phyloP scores from a whole-genome alignment of 805 yeast genomes.

The Kazachstania kunashirensis region DNA sequence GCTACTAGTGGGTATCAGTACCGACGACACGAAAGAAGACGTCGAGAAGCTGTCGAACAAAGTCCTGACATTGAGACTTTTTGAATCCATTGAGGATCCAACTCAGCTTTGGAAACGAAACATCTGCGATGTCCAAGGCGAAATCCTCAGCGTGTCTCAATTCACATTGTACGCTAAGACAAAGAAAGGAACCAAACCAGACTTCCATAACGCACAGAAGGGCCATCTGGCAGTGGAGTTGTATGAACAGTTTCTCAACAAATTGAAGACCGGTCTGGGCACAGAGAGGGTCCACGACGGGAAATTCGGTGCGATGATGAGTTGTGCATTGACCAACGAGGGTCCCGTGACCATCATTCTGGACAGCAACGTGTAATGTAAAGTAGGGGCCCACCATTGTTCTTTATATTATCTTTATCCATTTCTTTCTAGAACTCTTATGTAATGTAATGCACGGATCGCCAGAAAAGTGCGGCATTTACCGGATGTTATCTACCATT shows the following conservation, averaged over 20 bases:
- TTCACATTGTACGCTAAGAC: slow-evolving; percentile 82
- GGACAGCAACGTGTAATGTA: too few relatives aligned
- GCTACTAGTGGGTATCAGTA: slow-evolving; percentile 76
- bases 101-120: slow-evolving; percentile 71
- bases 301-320: slow-evolving; percentile 96
- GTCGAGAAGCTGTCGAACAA: slow-evolving; percentile 60
- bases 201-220: slow-evolving; percentile 85
- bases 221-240: slow-evolving; percentile 44
- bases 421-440: too few relatives aligned
- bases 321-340: slow-evolving; percentile 75
- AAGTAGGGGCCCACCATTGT: too few relatives aligned
- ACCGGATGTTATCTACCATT: too few relatives aligned
- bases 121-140: slow-evolving; percentile 55
- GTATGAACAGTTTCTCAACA: slow-evolving; percentile 40
- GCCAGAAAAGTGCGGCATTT: too few relatives aligned
- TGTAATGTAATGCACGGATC: too few relatives aligned
- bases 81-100: slow-evolving; percentile 52
- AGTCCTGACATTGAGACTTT: slow-evolving; percentile 53
- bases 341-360: slow-evolving; percentile 86
- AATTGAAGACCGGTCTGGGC: slow-evolving; percentile 45
- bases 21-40: slow-evolving; percentile 67
- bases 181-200: slow-evolving; percentile 90
- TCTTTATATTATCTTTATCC: too few relatives aligned
- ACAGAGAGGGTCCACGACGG: slow-evolving; percentile 73
- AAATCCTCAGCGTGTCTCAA: slow-evolving; percentile 81